Evolutionary conservation across 164 flowering plant species (phyloP), one percentile per base, ranked within the genome.

Genomic region (Stephania yunnanensis): DNA sequence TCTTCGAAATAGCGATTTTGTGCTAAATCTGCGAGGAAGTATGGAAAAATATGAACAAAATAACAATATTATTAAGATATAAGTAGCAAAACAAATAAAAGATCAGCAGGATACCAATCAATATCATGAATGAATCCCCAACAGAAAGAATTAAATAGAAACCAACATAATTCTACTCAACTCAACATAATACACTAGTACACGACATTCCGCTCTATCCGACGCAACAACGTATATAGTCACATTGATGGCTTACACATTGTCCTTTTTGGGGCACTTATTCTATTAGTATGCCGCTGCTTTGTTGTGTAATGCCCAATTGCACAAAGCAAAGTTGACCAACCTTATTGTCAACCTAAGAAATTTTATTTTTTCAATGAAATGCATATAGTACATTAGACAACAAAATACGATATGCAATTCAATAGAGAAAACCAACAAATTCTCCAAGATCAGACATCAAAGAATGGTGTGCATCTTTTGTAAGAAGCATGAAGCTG

Each of bases 1-100:
- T 95, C 98, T 83, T 95, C 99, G 81, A 95, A 91, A 80, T 92
- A 95, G 20, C 97, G 90, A 76, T 96, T 94, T 72, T 96, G 99
- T 76, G 99, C 99, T 83, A 96, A 82, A 89, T 96, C 98, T 95
- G 83, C 76, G 80, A 11, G 10, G 79, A 53, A 78, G 30, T 66
- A 31, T 46, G 10, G 64, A 69, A 65, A 73, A 2, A 15, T 5
- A 13, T 9, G 45, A 55, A 13, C 22, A 22, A 72, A 20, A 10
- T 42, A 4, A 20, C 5, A 63, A 36, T n/a, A 63, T 36, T 73
- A 68, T 68, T 46, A 36, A 6, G 46, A 42, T 4, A 36, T 36
- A 36, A 36, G 42, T 36, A 36, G 42, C 2, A 68, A 68, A 68
- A 6, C 71, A 42, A 6, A 10, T 42, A 69, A 69, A 58, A 58